phyloP scores from a whole-genome alignment of 345 rosid genomes.

The Rhodamnia argentea region DNA sequence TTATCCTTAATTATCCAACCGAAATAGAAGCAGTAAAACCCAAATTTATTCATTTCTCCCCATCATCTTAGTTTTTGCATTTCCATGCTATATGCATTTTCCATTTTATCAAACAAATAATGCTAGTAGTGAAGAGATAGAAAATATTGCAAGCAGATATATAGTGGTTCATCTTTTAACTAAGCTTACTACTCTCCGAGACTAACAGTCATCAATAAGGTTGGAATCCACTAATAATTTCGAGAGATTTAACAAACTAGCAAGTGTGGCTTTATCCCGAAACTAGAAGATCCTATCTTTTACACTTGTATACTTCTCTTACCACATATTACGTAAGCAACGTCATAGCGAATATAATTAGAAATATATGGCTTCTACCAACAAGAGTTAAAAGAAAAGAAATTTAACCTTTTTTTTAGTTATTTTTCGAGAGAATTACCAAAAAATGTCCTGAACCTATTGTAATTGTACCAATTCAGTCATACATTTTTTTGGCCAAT shows the following conservation, averaged over 20 bases:
- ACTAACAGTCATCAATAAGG: neutral
- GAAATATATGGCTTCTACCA: neutral
- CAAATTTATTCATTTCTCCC: too few relatives aligned
- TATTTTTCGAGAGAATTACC: too few relatives aligned
- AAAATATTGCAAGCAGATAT: neutral
- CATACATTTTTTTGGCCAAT: too few relatives aligned
- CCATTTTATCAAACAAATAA: neutral
- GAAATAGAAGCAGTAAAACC: too few relatives aligned
- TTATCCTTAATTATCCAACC: too few relatives aligned
- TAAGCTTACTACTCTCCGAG: neutral
- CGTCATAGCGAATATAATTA: neutral
- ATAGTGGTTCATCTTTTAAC: neutral
- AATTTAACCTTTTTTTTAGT: too few relatives aligned
- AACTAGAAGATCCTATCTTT: neutral
- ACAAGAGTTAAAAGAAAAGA: too few relatives aligned
- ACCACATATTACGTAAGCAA: neutral
- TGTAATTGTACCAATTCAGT: too few relatives aligned
- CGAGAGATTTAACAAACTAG: neutral
- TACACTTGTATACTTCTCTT: neutral
- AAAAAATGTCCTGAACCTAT: too few relatives aligned
- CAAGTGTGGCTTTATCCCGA: accelerated
- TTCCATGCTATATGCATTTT: too few relatives aligned
- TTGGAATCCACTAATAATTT: neutral
- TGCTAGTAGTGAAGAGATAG: neutral
- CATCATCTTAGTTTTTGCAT: too few relatives aligned